A percentile compares a stretch with the other conserved stretches of the same genome.
These are phyloP conservation scores for Aegilops bicornis DNA, from an alignment of 176 grass and related monocot species.

Conservation along the genomic window DNA sequence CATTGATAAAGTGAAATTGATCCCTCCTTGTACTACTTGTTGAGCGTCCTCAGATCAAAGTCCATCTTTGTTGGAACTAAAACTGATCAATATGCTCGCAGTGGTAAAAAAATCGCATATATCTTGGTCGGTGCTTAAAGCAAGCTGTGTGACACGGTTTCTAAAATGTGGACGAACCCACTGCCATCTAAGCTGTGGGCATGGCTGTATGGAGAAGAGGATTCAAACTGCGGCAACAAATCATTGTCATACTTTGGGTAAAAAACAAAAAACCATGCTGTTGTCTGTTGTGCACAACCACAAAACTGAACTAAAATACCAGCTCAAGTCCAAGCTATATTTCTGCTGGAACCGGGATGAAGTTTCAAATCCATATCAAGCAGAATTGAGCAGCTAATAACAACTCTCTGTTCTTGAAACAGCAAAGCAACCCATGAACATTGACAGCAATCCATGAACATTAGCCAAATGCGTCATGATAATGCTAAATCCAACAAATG, in stretches of 20 bases:
- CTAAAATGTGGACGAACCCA: not conserved
- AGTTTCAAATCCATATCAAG: not conserved
- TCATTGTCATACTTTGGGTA: too few species aligned
- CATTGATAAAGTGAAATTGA: too few species aligned
- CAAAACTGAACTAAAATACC: too few species aligned
- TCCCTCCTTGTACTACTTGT: not conserved
- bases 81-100: too few species aligned
- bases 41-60: not conserved
- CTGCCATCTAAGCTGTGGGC: not conserved
- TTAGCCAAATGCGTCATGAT: not conserved
- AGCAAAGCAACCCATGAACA: not conserved
- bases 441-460: not conserved
- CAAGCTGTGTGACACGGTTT: not conserved
- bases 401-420: not conserved
- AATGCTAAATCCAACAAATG: not conserved
- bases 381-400: not conserved
- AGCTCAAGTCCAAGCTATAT: too few species aligned
- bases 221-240: too few species aligned
- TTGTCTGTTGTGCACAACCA: too few species aligned
- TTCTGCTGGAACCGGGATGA: too few species aligned
- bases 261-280: too few species aligned
- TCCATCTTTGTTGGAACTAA: not conserved
- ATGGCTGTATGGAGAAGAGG: too few species aligned
- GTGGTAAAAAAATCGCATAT: not conserved
- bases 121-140: not conserved